A percentile compares a stretch with the other conserved stretches of the same genome.
These are phyloP conservation scores for Heterobasidion irregulare DNA, from an alignment of 1,284 basidiomycete species.

Conservation along the genomic window DNA sequence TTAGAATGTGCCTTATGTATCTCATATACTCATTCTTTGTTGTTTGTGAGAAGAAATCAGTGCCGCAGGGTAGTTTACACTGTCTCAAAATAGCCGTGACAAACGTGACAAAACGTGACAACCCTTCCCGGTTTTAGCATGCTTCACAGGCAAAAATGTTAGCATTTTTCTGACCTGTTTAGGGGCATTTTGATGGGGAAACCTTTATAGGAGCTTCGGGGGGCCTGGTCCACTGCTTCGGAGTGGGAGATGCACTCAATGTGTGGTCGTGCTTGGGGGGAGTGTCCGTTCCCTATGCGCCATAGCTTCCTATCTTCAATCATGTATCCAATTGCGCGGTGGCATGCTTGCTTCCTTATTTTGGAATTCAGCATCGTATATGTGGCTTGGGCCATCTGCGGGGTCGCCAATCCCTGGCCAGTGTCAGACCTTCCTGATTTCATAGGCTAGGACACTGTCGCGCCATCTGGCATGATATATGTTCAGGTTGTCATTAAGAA, in stretches of 20 bases:
- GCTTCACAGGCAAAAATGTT: too few relatives aligned
- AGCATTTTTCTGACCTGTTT: too few relatives aligned
- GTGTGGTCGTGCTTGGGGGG: neutral
- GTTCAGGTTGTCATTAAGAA: conserved; percentile 11
- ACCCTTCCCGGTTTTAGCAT: too few relatives aligned
- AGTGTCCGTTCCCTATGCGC: conserved; percentile 13
- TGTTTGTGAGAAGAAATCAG: too few relatives aligned
- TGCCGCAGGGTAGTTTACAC: too few relatives aligned
- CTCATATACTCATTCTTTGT: too few relatives aligned
- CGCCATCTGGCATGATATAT: conserved; percentile 10
- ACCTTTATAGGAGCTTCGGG: too few relatives aligned
- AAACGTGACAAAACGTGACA: too few relatives aligned
- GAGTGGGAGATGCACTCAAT: conserved; percentile 15
- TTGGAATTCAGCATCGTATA: neutral
- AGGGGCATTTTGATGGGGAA: too few relatives aligned
- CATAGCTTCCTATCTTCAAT: conserved; percentile 25
- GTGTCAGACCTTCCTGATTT: conserved; percentile 10
- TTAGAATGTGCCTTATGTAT: too few relatives aligned
- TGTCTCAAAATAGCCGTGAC: too few relatives aligned
- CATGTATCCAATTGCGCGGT: conserved; percentile 20
- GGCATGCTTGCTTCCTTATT: conserved; percentile 14
- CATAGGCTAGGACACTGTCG: conserved; percentile 9
- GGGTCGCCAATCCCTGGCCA: conserved; percentile 9
- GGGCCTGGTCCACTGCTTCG: too few relatives aligned
- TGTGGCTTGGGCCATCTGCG: conserved; percentile 5